A percentile compares a stretch with the other conserved stretches of the same genome.
Conservation (phyloP, 169 alveolate species). For the Theileria orientalis region DNA sequence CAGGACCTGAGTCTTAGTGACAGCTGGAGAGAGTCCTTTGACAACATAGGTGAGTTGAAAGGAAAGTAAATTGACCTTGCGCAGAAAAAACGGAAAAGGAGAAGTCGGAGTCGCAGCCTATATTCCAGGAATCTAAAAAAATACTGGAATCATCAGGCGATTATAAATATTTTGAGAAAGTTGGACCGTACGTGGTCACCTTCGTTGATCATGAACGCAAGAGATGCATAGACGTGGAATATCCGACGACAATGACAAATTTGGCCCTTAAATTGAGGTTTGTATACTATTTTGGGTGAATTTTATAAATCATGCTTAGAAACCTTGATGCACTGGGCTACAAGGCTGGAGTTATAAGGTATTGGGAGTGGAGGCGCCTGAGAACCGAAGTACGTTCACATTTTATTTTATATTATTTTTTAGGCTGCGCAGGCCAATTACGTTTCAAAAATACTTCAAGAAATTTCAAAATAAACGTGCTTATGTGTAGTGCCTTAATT, state of each 20-base stretch:
- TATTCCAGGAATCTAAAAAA: constrained; percentile 52
- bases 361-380: constrained; percentile 70
- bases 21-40: constrained; percentile 38
- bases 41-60: constrained; percentile 21
- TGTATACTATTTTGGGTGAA: background rate
- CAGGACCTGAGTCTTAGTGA: constrained; percentile 6
- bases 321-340: constrained; percentile 55
- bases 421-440: constrained; percentile 60
- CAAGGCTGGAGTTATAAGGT: constrained; percentile 44
- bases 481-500: background rate
- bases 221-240: constrained; percentile 37
- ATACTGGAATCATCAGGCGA: constrained; percentile 37
- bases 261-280: constrained; percentile 33
- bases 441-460: constrained; percentile 36
- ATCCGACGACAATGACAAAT: constrained; percentile 28
- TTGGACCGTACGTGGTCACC: constrained; percentile 52
- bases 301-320: constrained; percentile 15
- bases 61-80: background rate
- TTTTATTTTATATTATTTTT: background rate
- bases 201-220: constrained; percentile 51
- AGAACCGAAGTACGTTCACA: constrained; percentile 55
- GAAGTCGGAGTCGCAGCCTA: constrained; percentile 18
- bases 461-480: constrained; percentile 15
- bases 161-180: constrained; percentile 20
- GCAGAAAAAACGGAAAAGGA: constrained; percentile 51